Conservation (phyloP, 805 yeast species). For the Metschnikowia santaceciliae region DNA sequence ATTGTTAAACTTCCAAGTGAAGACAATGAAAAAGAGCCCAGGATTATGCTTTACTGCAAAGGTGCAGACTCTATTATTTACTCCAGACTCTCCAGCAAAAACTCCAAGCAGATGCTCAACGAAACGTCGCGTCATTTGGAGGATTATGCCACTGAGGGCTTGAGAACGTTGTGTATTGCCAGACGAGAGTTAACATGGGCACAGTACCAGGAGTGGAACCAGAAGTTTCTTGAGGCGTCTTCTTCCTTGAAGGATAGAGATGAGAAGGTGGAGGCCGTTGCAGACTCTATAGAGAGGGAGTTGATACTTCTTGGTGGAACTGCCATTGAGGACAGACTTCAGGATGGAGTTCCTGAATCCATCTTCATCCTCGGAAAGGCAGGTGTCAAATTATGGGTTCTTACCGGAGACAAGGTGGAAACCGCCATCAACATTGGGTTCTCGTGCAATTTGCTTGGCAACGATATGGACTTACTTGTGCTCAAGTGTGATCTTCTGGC, state of each 20-base stretch:
- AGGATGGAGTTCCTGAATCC: slow-evolving; percentile 84
- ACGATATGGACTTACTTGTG: slow-evolving; percentile 70
- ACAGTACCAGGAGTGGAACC: slow-evolving; percentile 61
- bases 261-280: slow-evolving; percentile 67
- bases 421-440: slow-evolving; percentile 87
- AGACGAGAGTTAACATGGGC: slow-evolving; percentile 61
- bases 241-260: slow-evolving; percentile 63
- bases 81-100: slow-evolving; percentile 51
- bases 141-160: slow-evolving; percentile 77
- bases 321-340: slow-evolving; percentile 81
- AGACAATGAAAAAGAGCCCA: slow-evolving; percentile 27
- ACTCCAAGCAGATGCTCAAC: slow-evolving; percentile 47
- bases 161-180: slow-evolving; percentile 78
- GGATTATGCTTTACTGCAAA: slow-evolving; percentile 67
- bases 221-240: slow-evolving; percentile 59
- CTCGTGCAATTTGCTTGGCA: slow-evolving; percentile 72
- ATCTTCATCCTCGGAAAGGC: slow-evolving; percentile 66
- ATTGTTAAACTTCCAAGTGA: slow-evolving; percentile 62
- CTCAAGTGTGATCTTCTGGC: slow-evolving; percentile 36
- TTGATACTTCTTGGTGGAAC: slow-evolving; percentile 73
- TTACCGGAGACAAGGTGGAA: slow-evolving; percentile 87
- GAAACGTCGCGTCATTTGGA: slow-evolving; percentile 72
- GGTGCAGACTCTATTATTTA: slow-evolving; percentile 84
- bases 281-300: slow-evolving; percentile 67
- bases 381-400: slow-evolving; percentile 81